phyloP scores from a whole-genome alignment of 2,329 filamentous ascomycete species.

The Stagonosporopsis cucurbitacearum region DNA sequence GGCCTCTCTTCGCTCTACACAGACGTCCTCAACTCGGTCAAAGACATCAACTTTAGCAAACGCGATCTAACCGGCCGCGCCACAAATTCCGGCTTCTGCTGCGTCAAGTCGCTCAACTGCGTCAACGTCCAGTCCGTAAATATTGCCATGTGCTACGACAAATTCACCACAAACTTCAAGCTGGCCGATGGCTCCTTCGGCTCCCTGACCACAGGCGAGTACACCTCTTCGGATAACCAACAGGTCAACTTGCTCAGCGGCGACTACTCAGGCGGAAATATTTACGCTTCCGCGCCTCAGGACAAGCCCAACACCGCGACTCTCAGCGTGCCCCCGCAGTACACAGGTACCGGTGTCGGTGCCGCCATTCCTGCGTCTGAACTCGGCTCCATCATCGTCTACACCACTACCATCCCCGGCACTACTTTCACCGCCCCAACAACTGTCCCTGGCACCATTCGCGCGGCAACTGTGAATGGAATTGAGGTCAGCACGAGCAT shows the following conservation, averaged over 20 bases:
- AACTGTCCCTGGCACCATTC: conserved; percentile 27
- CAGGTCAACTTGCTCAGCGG: conserved; percentile 55
- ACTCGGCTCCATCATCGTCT: conserved; percentile 49
- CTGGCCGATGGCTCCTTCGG: conserved; percentile 57
- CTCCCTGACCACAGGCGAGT: conserved; percentile 54
- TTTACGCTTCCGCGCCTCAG: conserved; percentile 50
- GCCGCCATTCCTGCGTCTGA: conserved; percentile 54
- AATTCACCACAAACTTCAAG: conserved; percentile 59
- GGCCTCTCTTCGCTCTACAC: conserved; percentile 46
- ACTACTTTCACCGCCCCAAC: conserved; percentile 36
- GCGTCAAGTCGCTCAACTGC: conserved; percentile 49
- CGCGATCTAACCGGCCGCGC: conserved; percentile 28
- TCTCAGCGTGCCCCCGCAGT: conserved; percentile 54
- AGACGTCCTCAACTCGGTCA: conserved; percentile 45
- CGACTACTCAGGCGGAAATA: conserved; percentile 54
- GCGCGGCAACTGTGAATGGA: conserved; percentile 27
- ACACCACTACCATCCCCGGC: conserved; percentile 42
- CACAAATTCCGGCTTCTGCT: conserved; percentile 39
- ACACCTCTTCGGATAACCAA: conserved; percentile 46
- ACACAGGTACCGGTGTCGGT: conserved; percentile 55
- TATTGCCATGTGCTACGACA: conserved; percentile 60
- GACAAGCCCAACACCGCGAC: conserved; percentile 55
- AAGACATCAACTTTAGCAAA: conserved; percentile 41
- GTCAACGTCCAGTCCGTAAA: conserved; percentile 50
- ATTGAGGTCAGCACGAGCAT: conserved; percentile 26